Evolutionary conservation across 352 stramenopile genomes (phyloP).

Genomic region (Elongisporangium anandrum): DNA sequence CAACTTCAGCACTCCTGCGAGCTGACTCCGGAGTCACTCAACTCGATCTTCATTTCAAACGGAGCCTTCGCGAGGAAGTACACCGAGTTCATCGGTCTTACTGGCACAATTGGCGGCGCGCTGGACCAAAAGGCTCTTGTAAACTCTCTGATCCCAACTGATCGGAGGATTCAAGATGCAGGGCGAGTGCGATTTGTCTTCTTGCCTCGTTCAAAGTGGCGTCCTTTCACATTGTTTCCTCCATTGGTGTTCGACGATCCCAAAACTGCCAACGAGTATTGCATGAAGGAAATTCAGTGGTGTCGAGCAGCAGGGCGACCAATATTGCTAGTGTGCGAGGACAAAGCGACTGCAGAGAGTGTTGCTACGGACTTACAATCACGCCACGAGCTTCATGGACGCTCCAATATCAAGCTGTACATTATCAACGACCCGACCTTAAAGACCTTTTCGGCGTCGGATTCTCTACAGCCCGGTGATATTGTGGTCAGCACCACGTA

Average conservation of each 20-base stretch:
- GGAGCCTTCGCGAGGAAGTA: neutral
- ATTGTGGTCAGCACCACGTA: conserved; percentile 1
- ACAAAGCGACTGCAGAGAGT: neutral
- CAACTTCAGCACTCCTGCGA: conserved; percentile 1
- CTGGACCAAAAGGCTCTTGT: neutral
- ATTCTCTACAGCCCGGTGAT: neutral
- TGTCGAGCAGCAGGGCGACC: neutral
- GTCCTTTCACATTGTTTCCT: neutral
- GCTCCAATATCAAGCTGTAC: neutral
- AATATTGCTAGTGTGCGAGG: neutral
- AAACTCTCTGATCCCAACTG: neutral
- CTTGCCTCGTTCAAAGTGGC: neutral
- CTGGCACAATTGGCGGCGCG: neutral
- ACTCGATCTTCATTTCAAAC: conserved; percentile 3
- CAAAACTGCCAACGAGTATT: neutral
- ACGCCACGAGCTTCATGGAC: neutral
- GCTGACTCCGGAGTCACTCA: conserved; percentile 1
- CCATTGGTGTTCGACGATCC: neutral
- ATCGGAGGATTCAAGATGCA: neutral
- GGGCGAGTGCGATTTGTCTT: neutral
- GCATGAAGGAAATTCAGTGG: neutral
- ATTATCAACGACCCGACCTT: conserved; percentile 1
- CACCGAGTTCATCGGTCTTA: neutral
- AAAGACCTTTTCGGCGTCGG: conserved; percentile 2
- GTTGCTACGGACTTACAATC: neutral